Base-by-base conservation (phyloP, 495 filamentous ascomycete species). In the Trichodelitschia bisporula region DNA sequence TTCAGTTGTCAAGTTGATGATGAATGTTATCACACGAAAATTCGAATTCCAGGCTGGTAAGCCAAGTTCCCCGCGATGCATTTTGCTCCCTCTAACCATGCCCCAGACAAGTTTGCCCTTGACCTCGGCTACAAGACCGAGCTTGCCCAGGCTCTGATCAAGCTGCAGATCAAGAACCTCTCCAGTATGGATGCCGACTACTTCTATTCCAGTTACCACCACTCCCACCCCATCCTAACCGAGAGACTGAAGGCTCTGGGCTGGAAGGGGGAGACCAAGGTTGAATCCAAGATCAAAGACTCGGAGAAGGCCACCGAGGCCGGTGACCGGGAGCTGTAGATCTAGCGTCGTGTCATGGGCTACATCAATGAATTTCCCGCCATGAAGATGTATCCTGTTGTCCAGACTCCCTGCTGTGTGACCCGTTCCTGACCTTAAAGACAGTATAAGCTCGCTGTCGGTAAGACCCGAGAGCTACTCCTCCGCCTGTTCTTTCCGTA, bases 171-270 rank as follows among this genome's bases (percentile, higher is more conserved):
- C 49, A 79, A 95, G 56, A 97, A 97, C 45, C 61, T 97, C 34
- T 83, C 78, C 55, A 89, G 77, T 34, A 93, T 95, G 84, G 89
- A 97, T 49, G 86, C 86, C 24, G 89, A 97, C 50, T 89, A 74
- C 75, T 63, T 92, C 57, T 97, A 92, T 50, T 82, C 89, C 16
- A 83, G 72, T 57, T 97, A 95, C 57, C 77, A 95, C 56, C 91
- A 83, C 62, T 92, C 82, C 4, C 86, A 97, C 53, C 86, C 86
- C 1, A 95, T 95, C 39, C 62, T 97, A 32, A 72, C 82, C 4
- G 89, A 97, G 61, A 66, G 86, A 38, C 57, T 97, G 40, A 77
- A 72, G 54, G 86, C 84, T 0, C 58, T 97, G 18, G 71, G 76
- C 36, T 95, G 82, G 82, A 66, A 62, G 43, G 59, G 64, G 29